Percentiles rank a stretch among this genome's conserved stretches.
These are phyloP conservation scores for Venturia carpophila DNA, from an alignment of 2,329 filamentous ascomycete species.

Conservation along the genomic window DNA sequence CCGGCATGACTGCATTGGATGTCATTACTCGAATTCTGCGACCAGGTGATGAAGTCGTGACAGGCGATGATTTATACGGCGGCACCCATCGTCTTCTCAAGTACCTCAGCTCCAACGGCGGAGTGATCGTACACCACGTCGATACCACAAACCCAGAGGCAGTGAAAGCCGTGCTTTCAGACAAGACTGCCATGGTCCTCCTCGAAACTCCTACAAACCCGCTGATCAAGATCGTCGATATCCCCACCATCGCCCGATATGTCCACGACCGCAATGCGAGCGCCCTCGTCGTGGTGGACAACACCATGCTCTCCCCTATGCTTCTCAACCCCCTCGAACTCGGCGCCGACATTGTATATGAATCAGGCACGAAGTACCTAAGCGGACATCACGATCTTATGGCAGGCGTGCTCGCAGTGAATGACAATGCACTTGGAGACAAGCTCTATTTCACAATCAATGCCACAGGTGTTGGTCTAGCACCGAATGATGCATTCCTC, in stretches of 20 bases:
- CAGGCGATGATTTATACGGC: constrained; percentile 93
- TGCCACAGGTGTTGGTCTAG: constrained; percentile 84
- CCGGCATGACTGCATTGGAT: constrained; percentile 94
- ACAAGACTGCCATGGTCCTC: constrained; percentile 89
- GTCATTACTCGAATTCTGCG: constrained; percentile 87
- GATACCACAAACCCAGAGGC: constrained; percentile 76
- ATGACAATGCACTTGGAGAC: constrained; percentile 72
- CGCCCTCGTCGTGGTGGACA: constrained; percentile 86
- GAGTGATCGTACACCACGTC: constrained; percentile 90
- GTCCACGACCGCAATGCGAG: constrained; percentile 70
- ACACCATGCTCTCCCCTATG: constrained; percentile 97
- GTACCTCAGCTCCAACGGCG: constrained; percentile 80
- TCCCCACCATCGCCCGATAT: constrained; percentile 66
- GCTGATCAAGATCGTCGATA: constrained; percentile 94
- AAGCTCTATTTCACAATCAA: constrained; percentile 97
- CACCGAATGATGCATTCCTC: constrained; percentile 92
- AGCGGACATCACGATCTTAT: constrained; percentile 98
- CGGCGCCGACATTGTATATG: constrained; percentile 92
- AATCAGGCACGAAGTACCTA: constrained; percentile 95
- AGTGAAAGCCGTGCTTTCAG: constrained; percentile 59
- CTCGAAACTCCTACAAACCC: constrained; percentile 97
- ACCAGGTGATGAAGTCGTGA: constrained; percentile 93
- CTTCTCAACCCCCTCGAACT: constrained; percentile 89
- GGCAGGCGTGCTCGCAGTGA: constrained; percentile 92
- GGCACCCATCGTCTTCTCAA: constrained; percentile 90